These are phyloP conservation scores for Dendrostoma leiphaemia DNA, from an alignment of 2,329 filamentous ascomycete species.

Conservation along the genomic window DNA sequence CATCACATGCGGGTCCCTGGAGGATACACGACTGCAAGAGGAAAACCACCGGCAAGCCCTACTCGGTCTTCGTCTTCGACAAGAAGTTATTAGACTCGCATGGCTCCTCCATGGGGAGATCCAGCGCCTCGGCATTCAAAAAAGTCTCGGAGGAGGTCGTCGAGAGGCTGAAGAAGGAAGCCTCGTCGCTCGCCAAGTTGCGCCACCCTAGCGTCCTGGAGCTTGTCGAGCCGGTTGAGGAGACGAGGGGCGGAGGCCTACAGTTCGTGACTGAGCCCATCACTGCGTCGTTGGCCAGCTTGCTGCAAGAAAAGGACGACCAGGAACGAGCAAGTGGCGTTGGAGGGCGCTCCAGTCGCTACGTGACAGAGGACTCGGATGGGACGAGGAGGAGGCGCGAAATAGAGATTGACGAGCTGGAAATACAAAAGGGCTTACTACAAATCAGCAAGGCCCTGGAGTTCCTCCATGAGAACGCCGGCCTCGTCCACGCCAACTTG, in stretches of 20 bases:
- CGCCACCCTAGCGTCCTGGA: slow-evolving; percentile 91
- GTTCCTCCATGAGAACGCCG: slow-evolving; percentile 92
- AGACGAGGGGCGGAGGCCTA: slow-evolving; percentile 83
- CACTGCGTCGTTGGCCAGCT: slow-evolving; percentile 78
- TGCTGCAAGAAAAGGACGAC: slow-evolving; percentile 86
- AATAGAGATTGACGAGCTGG: slow-evolving; percentile 91
- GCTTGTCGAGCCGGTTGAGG: slow-evolving; percentile 90
- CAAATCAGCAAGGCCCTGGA: slow-evolving; percentile 93
- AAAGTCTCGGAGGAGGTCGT: slow-evolving; percentile 85
- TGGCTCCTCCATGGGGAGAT: slow-evolving; percentile 55
- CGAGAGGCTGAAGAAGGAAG: slow-evolving; percentile 88
- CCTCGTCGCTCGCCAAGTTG: slow-evolving; percentile 80
- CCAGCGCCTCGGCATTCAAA: slow-evolving; percentile 69
- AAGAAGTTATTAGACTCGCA: slow-evolving; percentile 77
- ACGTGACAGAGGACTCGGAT: slow-evolving; percentile 76
- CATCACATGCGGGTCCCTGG: slow-evolving; percentile 87
- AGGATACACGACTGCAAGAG: slow-evolving; percentile 97
- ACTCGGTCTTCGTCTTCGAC: slow-evolving; percentile 93
- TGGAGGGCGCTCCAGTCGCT: slow-evolving; percentile 72
- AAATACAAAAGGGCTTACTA: slow-evolving; percentile 93
- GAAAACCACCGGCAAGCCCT: slow-evolving; percentile 86
- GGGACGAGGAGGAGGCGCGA: slow-evolving; percentile 73
- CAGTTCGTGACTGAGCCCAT: slow-evolving; percentile 96
- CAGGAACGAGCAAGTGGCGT: slow-evolving; percentile 70
- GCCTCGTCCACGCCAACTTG: slow-evolving; percentile 89